Evolutionary conservation across 2,329 filamentous ascomycete species (phyloP), one percentile per base, ranked within the genome.

Genomic region (Endoconidiophora laricicola): DNA sequence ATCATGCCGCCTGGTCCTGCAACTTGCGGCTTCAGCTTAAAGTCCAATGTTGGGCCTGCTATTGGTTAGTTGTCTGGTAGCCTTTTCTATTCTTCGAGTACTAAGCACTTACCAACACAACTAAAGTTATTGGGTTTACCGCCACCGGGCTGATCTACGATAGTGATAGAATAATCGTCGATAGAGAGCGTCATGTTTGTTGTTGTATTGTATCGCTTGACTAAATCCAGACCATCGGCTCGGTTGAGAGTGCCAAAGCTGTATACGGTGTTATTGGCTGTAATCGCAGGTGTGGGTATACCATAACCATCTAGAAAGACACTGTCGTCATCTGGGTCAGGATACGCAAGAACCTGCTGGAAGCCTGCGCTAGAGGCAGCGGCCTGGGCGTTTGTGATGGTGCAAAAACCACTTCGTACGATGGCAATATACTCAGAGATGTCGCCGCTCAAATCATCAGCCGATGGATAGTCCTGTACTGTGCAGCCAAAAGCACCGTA

Each of bases 1-100:
- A 65, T 62, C 18, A 59, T 54, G 0, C 62, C 62, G 1, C 64
- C 63, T 0, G 63, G 63, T 3, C 61, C 63, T 6, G 61, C 59
- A 6, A 63, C 52, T 39, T 60, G 54, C 0, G 60, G 61, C 51
- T 62, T 62, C 40, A 63, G 46, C 4, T 57, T 56, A 49, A 58
- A 44, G 48, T 58, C 20, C 55, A 55, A 55, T 54, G 39, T 53
- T 26, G 41, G 58, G 53, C 22, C 56, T 42, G 14, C 23, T 9
- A 33, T 6, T 37, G 29, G 9, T 33, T 33, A 33, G 29, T 33
- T 33, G 3, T 33, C 7, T 12, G 29, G 23, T 36, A 44, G 10
- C 9, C 6, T 3, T 20, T 24, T 4, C 9, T 22, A n/a, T 47
- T 14, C 14, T 12, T 6, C 4, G 12, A 3, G 3, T n/a, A 39